Evolutionary conservation across 2,329 filamentous ascomycete species (phyloP).

Genomic region (Paramyrothecium sp.): DNA sequence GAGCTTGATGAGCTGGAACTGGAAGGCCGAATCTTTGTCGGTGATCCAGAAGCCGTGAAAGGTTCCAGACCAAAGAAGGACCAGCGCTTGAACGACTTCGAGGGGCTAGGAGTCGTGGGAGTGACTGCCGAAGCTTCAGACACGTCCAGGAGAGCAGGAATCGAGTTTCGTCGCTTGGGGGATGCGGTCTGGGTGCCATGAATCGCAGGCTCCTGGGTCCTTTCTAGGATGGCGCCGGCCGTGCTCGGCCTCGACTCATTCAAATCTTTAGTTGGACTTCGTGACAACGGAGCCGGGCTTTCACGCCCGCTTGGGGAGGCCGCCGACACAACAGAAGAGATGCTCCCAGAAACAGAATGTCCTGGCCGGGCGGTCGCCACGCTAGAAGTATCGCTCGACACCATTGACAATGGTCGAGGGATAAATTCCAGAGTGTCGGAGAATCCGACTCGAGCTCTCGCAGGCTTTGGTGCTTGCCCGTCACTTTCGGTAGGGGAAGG

Average conservation of each 20-base stretch:
- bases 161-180: slow-evolving; percentile 56
- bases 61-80: slow-evolving; percentile 63
- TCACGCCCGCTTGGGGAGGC: slow-evolving; percentile 42
- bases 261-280: slow-evolving; percentile 38
- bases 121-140: slow-evolving; percentile 31
- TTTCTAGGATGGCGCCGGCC: slow-evolving; percentile 67
- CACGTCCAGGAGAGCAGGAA: slow-evolving; percentile 49
- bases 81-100: slow-evolving; percentile 56
- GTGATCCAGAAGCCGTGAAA: slow-evolving; percentile 42
- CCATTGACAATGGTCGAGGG: slow-evolving; percentile 75
- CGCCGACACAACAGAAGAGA: slow-evolving; percentile 73
- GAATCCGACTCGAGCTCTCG: slow-evolving; percentile 71
- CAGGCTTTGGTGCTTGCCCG: slow-evolving; percentile 23
- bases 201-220: slow-evolving; percentile 23
- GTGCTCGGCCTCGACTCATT: slow-evolving; percentile 63
- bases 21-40: slow-evolving; percentile 44
- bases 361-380: slow-evolving; percentile 68
- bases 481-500: not conserved
- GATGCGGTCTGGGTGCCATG: slow-evolving; percentile 22
- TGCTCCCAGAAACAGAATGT: slow-evolving; percentile 75
- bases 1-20: slow-evolving; percentile 47
- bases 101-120: slow-evolving; percentile 44
- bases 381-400: slow-evolving; percentile 82
- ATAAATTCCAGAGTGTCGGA: slow-evolving; percentile 83
- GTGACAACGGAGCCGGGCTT: slow-evolving; percentile 33